Conservation (phyloP, 2,329 filamentous ascomycete genomes). For the Neocucurbitaria cava region DNA sequence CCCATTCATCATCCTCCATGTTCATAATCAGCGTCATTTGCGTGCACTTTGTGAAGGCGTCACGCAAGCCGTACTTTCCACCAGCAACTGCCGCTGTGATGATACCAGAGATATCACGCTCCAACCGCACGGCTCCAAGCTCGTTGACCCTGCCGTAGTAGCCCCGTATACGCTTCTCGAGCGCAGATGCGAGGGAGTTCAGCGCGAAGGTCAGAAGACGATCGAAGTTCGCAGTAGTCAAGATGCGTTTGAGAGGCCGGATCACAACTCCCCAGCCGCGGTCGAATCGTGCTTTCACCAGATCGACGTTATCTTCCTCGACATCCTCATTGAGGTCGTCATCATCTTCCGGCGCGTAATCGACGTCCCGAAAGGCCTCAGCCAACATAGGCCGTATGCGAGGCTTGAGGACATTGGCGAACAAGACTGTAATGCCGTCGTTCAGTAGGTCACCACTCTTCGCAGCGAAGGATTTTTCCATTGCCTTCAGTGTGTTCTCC, state of each 20-base stretch:
- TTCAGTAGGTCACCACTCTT: constrained; percentile 84
- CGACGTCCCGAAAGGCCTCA: constrained; percentile 89
- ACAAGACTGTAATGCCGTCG: constrained; percentile 85
- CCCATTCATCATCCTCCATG: constrained; percentile 97
- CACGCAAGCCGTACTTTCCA: constrained; percentile 76
- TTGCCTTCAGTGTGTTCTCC: constrained; percentile 68
- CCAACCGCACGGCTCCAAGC: constrained; percentile 81
- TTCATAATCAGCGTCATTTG: constrained; percentile 88
- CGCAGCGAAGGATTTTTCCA: constrained; percentile 74
- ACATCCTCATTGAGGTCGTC: constrained; percentile 51
- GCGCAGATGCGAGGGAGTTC: constrained; percentile 74
- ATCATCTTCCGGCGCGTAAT: constrained; percentile 73
- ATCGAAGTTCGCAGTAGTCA: constrained; percentile 79
- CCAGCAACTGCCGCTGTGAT: constrained; percentile 69
- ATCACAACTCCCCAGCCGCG: constrained; percentile 86
- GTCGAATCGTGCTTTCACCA: constrained; percentile 81
- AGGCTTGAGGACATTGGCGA: constrained; percentile 84
- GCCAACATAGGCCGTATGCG: constrained; percentile 83
- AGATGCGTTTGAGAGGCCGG: constrained; percentile 80
- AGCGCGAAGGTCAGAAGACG: constrained; percentile 78
- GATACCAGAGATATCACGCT: constrained; percentile 82
- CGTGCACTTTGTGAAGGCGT: constrained; percentile 75
- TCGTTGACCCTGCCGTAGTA: constrained; percentile 81
- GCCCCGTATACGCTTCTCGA: constrained; percentile 87
- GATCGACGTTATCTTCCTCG: constrained; percentile 61